Evolutionary conservation across 2,329 filamentous ascomycete genomes (phyloP), one percentile per base, ranked within the genome.

Genomic region (Cryphonectria nitschkei): DNA sequence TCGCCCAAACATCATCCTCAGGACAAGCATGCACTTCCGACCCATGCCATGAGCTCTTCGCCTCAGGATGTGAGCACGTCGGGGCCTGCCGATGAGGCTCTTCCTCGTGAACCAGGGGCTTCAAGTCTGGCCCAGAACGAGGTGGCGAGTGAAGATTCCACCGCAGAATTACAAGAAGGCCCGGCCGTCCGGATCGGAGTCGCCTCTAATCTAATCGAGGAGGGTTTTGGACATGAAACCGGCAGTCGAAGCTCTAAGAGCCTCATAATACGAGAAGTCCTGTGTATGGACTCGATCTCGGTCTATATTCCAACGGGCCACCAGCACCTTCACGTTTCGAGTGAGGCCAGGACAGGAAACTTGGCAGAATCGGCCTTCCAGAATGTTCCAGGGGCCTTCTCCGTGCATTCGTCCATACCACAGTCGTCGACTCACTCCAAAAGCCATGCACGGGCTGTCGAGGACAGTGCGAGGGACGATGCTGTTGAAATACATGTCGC

Each of bases 381-480:
- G 0, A 83, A 89, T 75, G 77, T 90, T 3, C 89, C 89, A 1
- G 90, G 89, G 0, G 85, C 89, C 2, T 91, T 91, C 76, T 91
- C 89, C 0, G 80, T 87, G 2, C 79, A 85, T 69, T 75, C 77
- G 5, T 52, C 71, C 19, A 43, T 67, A 37, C 68, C 63, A 58
- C 43, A 73, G 39, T 37, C 73, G 61, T 56, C 69, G 39, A 63
- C 68, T 66, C 74, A 37, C 32, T 29, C 63, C 29, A 70, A 73
- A 37, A 16, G 58, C 39, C 46, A 65, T 29, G 56, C 32, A 58
- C 72, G 52, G 43, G 58, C 52, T 73, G 72, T 60, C 22, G 72
- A 75, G 41, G 69, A 73, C 65, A 54, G 70, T 1, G 43, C 72
- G 5, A 72, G 76, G 7, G 80, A 84, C 67, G 78, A 79, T 32